Base-by-base conservation (phyloP, 2,329 filamentous ascomycete species). In the Colletotrichum lini region DNA sequence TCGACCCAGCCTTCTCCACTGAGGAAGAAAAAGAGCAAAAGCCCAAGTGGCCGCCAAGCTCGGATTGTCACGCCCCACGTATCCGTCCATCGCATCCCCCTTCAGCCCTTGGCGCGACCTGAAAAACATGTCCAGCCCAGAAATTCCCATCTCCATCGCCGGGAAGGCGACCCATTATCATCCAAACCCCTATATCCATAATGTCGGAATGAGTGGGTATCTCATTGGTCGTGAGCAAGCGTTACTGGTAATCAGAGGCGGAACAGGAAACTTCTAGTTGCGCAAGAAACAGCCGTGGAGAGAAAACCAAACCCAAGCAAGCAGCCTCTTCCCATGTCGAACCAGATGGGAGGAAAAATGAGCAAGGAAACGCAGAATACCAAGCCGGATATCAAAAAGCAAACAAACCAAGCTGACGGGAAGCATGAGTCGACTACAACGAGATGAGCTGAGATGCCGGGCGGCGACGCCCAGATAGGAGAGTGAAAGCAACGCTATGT, bases 191-290 rank as follows among this genome's bases (percentile, higher is more conserved):
- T 50, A 21, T 18, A 49, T 67, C 57, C 50, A 18, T 47, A 59
- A 65, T 65, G 66, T 35, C 21, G 63, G 57, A 65, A 59, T 64
- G 56, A 59, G 59, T 59, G 70, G 69, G 70, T 72, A 72, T 72
- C 70, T 65, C 66, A 49, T 65, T 60, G 59, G 60, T 72, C 60
- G 66, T 70, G 60, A 70, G 60, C 35, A 70, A 72, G 59, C 70
- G 60, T 65, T 44, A 56, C 59, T 42, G 66, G 47, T 44, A 72
- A 65, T 53, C 53, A 65, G 57, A 69, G 56, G 9, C 58, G 9
- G 21, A 42, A 69, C 26, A 45, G 10, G 16, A 56, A 57, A 26
- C 8, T 49, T 72, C 65, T 72, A 70, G 42, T 59, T 44, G 40
- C 42, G 59, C 21, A 13, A 59, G 6, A 59, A 72, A 72, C 52